Base-by-base conservation (phyloP, 2,329 filamentous ascomycete species). In the Proliferodiscus dingleyae region DNA sequence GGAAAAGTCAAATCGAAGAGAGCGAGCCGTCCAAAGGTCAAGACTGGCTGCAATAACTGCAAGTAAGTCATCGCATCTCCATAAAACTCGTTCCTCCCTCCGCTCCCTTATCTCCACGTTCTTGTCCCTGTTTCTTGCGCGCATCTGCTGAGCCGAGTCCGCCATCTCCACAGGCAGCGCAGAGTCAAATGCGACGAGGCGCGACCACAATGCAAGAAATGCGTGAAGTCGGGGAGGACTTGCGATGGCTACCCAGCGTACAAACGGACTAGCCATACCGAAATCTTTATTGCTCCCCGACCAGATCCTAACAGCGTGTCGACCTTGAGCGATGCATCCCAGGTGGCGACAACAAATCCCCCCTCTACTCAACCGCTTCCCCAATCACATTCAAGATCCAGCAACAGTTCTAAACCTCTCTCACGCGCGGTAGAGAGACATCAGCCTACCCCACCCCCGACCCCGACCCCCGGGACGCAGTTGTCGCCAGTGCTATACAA, bases 111-210 rank as follows among this genome's bases (percentile, higher is more conserved):
- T n/a, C n/a, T n/a, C n/a, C n/a, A n/a, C n/a, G n/a, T n/a, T n/a
- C n/a, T n/a, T n/a, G n/a, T n/a, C n/a, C n/a, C n/a, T n/a, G n/a
- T n/a, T n/a, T n/a, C n/a, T n/a, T n/a, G n/a, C n/a, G 44, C 45
- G 36, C 44, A 42, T 28, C 32, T 38, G 19, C 40, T 50, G 36
- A 51, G n/a, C n/a, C 46, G 30, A 42, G 19, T 15, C 23, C n/a
- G 18, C n/a, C 18, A 26, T 37, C 15, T n/a, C 23, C 47, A 29
- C 55, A 83, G 79, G 61, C 71, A 70, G 51, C 71, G 80, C 53
- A 72, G 77, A 51, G 81, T 85, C 51, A 85, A 85, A 62, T 85
- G 81, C 61, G 81, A 83, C 61, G 81, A 85, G 64, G 69, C 64
- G 51, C 75, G 80, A 44, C 81, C 81, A 6, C 67, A 71, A 22